Base-by-base conservation (phyloP, 495 filamentous ascomycete genomes). In the Diplogelasinospora grovesii region DNA sequence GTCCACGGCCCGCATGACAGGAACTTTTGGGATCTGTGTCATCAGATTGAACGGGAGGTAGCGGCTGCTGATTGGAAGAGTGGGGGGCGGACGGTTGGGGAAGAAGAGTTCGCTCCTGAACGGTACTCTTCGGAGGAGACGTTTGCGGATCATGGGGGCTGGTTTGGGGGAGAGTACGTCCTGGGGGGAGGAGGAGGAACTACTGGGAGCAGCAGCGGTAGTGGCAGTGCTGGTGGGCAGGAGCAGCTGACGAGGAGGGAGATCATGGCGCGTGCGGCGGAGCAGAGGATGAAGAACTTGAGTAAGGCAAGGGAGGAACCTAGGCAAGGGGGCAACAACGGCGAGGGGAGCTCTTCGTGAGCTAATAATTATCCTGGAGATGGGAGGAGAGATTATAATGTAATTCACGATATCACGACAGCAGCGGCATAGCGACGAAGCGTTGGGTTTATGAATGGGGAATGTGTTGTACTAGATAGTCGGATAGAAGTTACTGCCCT, bases 121-220 rank as follows among this genome's bases (percentile, higher is more conserved):
- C 24, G 40, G 38, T 25, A 23, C 22, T 49, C 37, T 3, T 58
- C 59, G 5, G 81, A 81, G 52, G 79, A 71, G 22, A 79, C 76
- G 46, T 71, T 75, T 32, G 65, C 77, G 48, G 88, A 94, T 65
- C 78, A 85, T 60, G 81, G 81, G 11, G 87, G 86, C 1, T 95
- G 90, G 92, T 78, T 69, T 0, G 92, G 92, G 7, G 92, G 90
- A 2, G 78, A 83, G 65, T 95, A 84, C 65, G 83, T 86, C 31
- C 73, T 95, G 22, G 89, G 90, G 28, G 74, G 76, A n/a, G n/a
- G n/a, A n/a, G n/a, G n/a, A n/a, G n/a, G n/a, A n/a, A n/a, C n/a
- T n/a, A n/a, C n/a, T n/a, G n/a, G n/a, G n/a, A n/a, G n/a, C n/a
- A n/a, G n/a, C n/a, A n/a, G n/a, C 4, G 63, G 61, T 8, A 54